Conservation (phyloP, 495 filamentous ascomycete genomes). For the Choiromyces venosus region DNA sequence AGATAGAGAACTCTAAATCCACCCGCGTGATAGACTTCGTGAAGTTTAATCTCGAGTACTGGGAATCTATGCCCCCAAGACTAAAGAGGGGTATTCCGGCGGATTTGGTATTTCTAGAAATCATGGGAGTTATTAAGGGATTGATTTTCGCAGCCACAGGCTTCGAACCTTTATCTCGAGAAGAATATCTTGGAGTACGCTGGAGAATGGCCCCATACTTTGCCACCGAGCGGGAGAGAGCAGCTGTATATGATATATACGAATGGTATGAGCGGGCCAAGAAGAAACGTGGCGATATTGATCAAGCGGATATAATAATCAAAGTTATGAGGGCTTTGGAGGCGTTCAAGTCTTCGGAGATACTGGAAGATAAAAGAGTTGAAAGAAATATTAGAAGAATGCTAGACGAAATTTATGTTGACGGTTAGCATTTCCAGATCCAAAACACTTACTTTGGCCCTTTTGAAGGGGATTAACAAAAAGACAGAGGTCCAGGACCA, state of each 20-base stretch:
- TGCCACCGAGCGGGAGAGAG: constrained; percentile 35
- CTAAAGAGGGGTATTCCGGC: constrained; percentile 29
- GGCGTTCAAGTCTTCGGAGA: too few relatives aligned
- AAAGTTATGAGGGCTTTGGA: too few relatives aligned
- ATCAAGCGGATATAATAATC: constrained; percentile 46
- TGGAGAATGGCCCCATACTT: constrained; percentile 42
- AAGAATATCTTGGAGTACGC: constrained; percentile 41
- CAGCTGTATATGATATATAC: constrained; percentile 42
- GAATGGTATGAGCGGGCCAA: constrained; percentile 45
- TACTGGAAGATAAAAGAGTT: too few relatives aligned
- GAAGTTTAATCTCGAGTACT: constrained; percentile 45
- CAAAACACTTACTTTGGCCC: not conserved
- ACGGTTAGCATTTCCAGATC: constrained; percentile 38
- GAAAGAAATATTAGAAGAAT: constrained; percentile 17
- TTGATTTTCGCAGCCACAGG: constrained; percentile 28
- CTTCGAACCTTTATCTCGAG: constrained; percentile 36
- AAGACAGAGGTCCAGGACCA: constrained; percentile 48
- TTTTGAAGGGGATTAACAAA: not conserved
- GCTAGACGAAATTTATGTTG: constrained; percentile 49
- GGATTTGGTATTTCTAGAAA: constrained; percentile 47
- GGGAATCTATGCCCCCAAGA: constrained; percentile 38
- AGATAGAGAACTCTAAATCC: not conserved
- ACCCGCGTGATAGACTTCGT: constrained; percentile 43
- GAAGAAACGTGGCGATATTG: constrained; percentile 37
- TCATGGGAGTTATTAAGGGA: constrained; percentile 49